Conservation (phyloP, 2,329 filamentous ascomycete species). For the Talaromyces sp. region DNA sequence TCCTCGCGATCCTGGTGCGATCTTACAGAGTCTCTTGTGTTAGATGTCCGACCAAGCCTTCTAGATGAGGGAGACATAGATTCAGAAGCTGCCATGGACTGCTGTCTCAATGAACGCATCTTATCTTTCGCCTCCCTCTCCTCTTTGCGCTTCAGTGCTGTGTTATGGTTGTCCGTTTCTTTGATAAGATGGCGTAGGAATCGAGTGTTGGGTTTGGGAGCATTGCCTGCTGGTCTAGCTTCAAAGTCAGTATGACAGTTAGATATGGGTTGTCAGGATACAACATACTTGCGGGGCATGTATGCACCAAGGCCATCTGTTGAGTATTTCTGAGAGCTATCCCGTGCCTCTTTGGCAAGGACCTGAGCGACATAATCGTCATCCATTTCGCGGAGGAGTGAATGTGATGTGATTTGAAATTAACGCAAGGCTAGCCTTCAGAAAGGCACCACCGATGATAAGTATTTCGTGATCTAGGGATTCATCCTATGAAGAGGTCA, state of each 20-base stretch:
- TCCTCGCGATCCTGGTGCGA: constrained; percentile 27
- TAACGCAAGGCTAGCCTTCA: no score
- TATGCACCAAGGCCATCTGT: constrained; percentile 73
- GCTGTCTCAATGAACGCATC: constrained; percentile 60
- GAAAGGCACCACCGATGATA: no score
- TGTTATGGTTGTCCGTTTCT: constrained; percentile 87
- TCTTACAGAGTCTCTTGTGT: constrained; percentile 22
- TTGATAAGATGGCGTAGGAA: constrained; percentile 88
- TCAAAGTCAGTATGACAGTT: background rate
- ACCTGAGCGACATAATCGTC: constrained; percentile 71
- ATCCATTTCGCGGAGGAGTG: constrained; percentile 33
- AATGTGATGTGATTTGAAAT: no score
- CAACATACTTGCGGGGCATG: constrained; percentile 54
- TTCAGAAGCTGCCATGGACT: constrained; percentile 34
- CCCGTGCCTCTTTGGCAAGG: constrained; percentile 77
- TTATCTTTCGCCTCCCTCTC: constrained; percentile 75
- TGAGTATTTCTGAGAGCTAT: constrained; percentile 73
- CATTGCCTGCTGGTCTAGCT: constrained; percentile 63
- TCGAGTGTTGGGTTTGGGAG: constrained; percentile 85
- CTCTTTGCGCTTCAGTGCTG: constrained; percentile 80
- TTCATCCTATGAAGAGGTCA: background rate
- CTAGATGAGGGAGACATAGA: constrained; percentile 31
- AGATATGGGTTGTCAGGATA: background rate
- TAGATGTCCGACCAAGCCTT: constrained; percentile 37
- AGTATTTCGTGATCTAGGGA: no score